These are phyloP conservation scores for Lecanicillium sp. DNA, from an alignment of 2,329 filamentous ascomycete genomes.

Conservation along the genomic window DNA sequence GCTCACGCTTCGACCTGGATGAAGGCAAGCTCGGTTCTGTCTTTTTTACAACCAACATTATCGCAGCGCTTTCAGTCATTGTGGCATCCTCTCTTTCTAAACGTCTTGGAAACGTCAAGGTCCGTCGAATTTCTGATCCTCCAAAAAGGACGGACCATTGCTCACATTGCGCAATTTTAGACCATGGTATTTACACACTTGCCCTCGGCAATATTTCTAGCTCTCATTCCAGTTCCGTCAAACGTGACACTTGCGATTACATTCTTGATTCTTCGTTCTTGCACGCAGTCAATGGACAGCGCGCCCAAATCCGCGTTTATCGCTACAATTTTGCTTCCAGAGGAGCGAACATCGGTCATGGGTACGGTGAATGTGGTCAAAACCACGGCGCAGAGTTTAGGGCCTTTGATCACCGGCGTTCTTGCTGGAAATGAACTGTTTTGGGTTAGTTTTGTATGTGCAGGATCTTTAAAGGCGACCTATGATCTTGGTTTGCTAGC, in stretches of 20 bases:
- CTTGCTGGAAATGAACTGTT: conserved; percentile 47
- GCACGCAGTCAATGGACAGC: conserved; percentile 60
- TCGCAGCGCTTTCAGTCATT: conserved; percentile 43
- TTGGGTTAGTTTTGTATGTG: conserved; percentile 55
- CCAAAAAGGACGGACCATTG: too few relatives aligned
- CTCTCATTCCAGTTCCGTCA: conserved; percentile 51
- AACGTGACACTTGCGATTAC: conserved; percentile 44
- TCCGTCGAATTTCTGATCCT: conserved; percentile 32
- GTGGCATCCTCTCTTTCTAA: conserved; percentile 46
- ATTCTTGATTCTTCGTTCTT: conserved; percentile 54
- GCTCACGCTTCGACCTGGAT: conserved; percentile 35
- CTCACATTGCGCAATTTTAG: too few relatives aligned
- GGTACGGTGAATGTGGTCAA: conserved; percentile 63
- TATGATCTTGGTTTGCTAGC: conserved; percentile 53
- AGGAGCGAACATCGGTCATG: conserved; percentile 64
- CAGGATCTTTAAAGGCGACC: conserved; percentile 50
- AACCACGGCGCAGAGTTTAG: conserved; percentile 53
- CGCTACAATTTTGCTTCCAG: conserved; percentile 52
- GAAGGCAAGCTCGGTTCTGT: conserved; percentile 43
- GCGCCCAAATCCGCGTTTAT: conserved; percentile 64
- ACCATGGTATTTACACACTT: conserved; percentile 72
- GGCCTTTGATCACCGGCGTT: conserved; percentile 56
- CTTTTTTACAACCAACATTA: conserved; percentile 45
- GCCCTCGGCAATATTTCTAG: conserved; percentile 57
- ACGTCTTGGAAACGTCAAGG: conserved; percentile 54